phyloP scores from a whole-genome alignment of 192 early-diverging fungal species.

The Rhizophagus sp. region DNA sequence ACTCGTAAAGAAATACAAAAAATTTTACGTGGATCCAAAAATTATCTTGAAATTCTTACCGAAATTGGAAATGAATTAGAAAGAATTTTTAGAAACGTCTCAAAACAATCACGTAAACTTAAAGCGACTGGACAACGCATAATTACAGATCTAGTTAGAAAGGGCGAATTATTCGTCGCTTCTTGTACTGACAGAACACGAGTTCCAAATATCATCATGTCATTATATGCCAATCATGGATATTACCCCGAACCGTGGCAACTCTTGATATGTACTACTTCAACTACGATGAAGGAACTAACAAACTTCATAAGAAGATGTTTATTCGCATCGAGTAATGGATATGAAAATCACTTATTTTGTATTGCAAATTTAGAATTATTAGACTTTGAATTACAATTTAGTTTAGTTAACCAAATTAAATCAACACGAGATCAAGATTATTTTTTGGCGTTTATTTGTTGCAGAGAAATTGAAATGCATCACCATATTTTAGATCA shows the following conservation, averaged over 20 bases:
- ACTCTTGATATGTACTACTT: conserved; percentile 19
- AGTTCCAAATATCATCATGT: conserved; percentile 26
- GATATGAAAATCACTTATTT: conserved; percentile 22
- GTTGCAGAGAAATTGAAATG: conserved; percentile 16
- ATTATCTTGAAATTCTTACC: not conserved
- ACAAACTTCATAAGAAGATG: conserved; percentile 20
- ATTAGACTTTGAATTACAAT: conserved; percentile 25
- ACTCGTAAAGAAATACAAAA: not conserved
- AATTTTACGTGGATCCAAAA: not conserved
- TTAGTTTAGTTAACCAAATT: conserved; percentile 23
- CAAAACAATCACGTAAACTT: not conserved
- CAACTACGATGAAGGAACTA: conserved; percentile 27
- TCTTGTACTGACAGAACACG: conserved; percentile 13
- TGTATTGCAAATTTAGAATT: conserved; percentile 30
- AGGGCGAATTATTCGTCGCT: conserved; percentile 28
- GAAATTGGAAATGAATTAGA: not conserved
- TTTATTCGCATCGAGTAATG: conserved; percentile 24
- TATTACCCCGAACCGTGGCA: conserved; percentile 26
- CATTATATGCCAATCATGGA: conserved; percentile 27
- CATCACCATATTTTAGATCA: conserved; percentile 32
- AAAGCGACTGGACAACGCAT: not conserved
- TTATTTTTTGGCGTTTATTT: conserved; percentile 20
- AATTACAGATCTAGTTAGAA: conserved; percentile 21
- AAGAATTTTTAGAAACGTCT: not conserved
- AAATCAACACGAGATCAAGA: not conserved